Percentiles rank a stretch among this genome's conserved stretches.
phyloP scores from a whole-genome alignment of 257 asterid genomes.

The Anisodus acutangulus region DNA sequence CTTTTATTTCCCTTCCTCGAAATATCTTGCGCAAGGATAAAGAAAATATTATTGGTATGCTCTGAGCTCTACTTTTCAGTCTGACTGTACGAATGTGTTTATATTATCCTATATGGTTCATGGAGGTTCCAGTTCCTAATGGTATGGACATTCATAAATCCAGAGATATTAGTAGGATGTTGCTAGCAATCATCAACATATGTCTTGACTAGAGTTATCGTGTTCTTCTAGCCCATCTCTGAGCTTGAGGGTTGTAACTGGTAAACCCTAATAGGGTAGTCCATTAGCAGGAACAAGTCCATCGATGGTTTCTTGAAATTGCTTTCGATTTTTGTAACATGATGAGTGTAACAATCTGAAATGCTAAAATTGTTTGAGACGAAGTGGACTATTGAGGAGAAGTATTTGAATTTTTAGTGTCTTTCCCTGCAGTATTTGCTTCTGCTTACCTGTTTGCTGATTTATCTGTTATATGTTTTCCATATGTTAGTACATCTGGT shows the following conservation, averaged over 20 bases:
- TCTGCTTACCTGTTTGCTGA: constrained; percentile 10
- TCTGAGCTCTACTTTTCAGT: background rate
- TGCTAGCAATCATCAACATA: background rate
- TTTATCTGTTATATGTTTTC: background rate
- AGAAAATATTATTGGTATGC: constrained; percentile 7
- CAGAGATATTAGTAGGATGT: background rate
- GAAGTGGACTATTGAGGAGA: background rate
- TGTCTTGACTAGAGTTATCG: background rate
- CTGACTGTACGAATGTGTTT: background rate
- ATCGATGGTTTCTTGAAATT: background rate
- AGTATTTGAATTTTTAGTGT: background rate
- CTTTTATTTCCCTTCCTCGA: constrained; percentile 11
- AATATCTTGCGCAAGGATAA: constrained; percentile 6
- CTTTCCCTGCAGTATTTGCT: constrained; percentile 13
- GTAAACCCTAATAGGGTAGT: background rate
- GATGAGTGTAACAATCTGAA: background rate
- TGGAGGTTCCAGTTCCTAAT: background rate
- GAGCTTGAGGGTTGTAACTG: constrained; percentile 1
- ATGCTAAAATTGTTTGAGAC: background rate
- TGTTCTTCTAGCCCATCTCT: background rate
- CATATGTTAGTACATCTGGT: background rate
- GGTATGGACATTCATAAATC: background rate
- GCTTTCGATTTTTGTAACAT: background rate
- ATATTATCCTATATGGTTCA: constrained; percentile 15
- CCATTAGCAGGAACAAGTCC: background rate